Percentiles rank a stretch among this genome's conserved stretches.
Evolutionary conservation across 139 green algal genomes (phyloP).

Genomic region (Chlorella sp.): DNA sequence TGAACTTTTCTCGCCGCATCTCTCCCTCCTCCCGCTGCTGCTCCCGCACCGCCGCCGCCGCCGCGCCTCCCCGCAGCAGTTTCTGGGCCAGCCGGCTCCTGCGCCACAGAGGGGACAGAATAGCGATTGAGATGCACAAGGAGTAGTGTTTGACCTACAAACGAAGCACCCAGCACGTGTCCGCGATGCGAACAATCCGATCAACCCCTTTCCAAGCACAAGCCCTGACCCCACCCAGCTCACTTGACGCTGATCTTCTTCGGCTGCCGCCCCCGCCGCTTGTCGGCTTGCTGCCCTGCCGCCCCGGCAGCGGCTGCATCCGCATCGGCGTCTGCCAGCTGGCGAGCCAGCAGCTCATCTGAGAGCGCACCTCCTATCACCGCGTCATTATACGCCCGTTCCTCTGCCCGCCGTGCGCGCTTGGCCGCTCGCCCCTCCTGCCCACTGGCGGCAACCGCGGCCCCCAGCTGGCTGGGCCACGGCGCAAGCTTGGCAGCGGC

Average conservation of each 20-base stretch:
- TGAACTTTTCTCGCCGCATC: slow-evolving; percentile 15
- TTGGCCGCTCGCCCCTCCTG: not conserved
- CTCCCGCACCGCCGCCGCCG: slow-evolving; percentile 10
- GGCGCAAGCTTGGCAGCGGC: not conserved
- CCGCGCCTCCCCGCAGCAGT: slow-evolving; percentile 15
- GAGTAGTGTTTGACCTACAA: too few relatives aligned
- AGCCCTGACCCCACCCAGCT: not conserved
- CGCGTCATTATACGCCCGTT: slow-evolving; percentile 43
- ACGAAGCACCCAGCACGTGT: too few relatives aligned
- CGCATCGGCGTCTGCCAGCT: slow-evolving; percentile 11
- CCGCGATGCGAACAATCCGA: too few relatives aligned
- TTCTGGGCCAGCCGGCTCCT: slow-evolving; percentile 30
- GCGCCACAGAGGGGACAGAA: not conserved
- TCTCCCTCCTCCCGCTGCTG: not conserved
- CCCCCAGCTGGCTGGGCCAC: not conserved
- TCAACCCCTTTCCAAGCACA: too few relatives aligned
- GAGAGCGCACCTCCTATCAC: slow-evolving; percentile 19
- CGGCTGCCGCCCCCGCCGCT: not conserved
- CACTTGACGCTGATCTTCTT: slow-evolving; percentile 20
- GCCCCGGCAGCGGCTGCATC: not conserved
- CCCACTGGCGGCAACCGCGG: not conserved
- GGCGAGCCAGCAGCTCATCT: slow-evolving; percentile 3
- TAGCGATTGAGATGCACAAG: too few relatives aligned
- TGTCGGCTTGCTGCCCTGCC: not conserved
- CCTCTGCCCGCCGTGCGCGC: slow-evolving; percentile 15